Conservation (phyloP, 1,284 basidiomycete species). For the Ganoderma sp. region DNA sequence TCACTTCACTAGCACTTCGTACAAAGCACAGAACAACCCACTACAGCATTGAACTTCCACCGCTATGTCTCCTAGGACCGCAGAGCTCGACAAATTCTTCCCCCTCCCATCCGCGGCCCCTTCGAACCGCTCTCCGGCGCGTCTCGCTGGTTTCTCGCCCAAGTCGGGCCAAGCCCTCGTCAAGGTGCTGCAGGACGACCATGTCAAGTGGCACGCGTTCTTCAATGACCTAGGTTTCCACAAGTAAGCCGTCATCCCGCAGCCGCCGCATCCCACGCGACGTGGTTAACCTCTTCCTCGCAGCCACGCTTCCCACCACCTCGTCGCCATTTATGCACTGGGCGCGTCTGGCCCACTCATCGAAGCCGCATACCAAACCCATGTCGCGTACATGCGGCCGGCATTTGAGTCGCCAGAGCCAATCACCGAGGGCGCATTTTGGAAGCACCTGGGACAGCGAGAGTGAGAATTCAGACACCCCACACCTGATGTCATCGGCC, state of each 20-base stretch:
- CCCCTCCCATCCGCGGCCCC: background rate
- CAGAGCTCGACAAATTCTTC: constrained; percentile 8
- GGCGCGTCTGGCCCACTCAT: constrained; percentile 51
- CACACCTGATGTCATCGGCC: background rate
- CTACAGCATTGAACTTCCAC: background rate
- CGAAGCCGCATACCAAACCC: constrained; percentile 49
- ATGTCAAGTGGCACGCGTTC: constrained; percentile 62
- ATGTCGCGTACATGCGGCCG: constrained; percentile 48
- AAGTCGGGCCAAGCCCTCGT: background rate
- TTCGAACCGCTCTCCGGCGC: background rate
- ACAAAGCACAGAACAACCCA: background rate
- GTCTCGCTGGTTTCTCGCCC: background rate
- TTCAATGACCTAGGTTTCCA: constrained; percentile 66
- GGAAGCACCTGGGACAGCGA: constrained; percentile 39
- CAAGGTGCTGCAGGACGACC: constrained; percentile 56
- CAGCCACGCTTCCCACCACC: constrained; percentile 58
- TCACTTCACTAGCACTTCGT: background rate
- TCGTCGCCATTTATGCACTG: constrained; percentile 56
- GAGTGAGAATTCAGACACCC: constrained; percentile 1
- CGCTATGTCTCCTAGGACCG: background rate
- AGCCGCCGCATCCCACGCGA: background rate
- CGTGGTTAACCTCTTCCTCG: background rate
- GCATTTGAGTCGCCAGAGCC: constrained; percentile 48
- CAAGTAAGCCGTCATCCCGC: constrained; percentile 45
- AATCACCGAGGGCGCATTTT: constrained; percentile 52